Percentiles rank a stretch among this genome's conserved stretches.
phyloP scores from a whole-genome alignment of 805 yeast species.

The Millerago galiae region DNA sequence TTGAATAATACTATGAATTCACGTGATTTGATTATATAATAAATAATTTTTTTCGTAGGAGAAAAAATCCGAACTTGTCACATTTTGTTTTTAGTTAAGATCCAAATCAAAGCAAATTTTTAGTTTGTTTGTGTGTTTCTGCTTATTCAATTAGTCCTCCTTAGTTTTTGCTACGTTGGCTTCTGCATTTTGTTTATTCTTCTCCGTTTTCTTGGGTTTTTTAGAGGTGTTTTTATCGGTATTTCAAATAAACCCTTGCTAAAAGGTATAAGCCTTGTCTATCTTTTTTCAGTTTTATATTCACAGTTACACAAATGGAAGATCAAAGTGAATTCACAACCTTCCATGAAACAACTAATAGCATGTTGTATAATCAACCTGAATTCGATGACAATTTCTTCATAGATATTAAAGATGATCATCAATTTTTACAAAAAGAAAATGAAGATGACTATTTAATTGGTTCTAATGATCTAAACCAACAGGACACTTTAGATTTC shows the following conservation, averaged over 20 bases:
- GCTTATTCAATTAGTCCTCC: too few relatives aligned
- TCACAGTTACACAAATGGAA: slow-evolving; percentile 1
- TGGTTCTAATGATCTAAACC: not conserved
- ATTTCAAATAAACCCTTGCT: too few relatives aligned
- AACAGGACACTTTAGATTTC: not conserved
- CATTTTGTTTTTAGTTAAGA: not conserved
- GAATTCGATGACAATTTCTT: slow-evolving; percentile 12
- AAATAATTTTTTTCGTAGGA: not conserved
- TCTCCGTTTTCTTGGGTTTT: too few relatives aligned
- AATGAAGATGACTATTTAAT: not conserved
- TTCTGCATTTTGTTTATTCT: too few relatives aligned
- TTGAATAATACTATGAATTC: slow-evolving; percentile 19
- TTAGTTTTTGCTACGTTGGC: too few relatives aligned
- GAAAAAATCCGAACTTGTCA: not conserved
- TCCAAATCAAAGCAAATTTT: too few relatives aligned
- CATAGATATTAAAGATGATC: slow-evolving; percentile 5
- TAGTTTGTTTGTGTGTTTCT: too few relatives aligned
- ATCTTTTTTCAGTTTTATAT: not conserved
- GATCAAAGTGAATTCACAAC: slow-evolving; percentile 4
- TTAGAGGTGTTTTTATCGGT: too few relatives aligned
- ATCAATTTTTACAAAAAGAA: slow-evolving; percentile 1
- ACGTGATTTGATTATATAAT: not conserved
- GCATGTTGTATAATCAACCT: slow-evolving; percentile 9
- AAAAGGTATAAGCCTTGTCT: not conserved
- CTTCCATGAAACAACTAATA: slow-evolving; percentile 6